phyloP scores from a whole-genome alignment of 495 filamentous ascomycete genomes.

The Podospora pseudocomata region DNA sequence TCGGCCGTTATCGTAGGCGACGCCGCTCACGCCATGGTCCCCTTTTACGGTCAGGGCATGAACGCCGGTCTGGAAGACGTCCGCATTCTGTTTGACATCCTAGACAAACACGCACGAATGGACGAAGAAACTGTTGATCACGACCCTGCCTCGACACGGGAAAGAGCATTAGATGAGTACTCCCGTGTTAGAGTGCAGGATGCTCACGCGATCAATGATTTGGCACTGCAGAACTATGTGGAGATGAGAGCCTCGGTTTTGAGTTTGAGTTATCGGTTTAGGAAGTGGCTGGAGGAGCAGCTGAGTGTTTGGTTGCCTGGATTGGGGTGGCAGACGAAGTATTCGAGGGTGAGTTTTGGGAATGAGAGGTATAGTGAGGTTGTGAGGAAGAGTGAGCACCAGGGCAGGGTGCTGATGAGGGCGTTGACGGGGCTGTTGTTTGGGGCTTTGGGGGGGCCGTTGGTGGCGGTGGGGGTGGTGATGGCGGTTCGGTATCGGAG shows the following conservation, averaged over 20 bases:
- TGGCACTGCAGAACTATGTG: slow-evolving; percentile 85
- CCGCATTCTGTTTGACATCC: slow-evolving; percentile 68
- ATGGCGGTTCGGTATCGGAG: slow-evolving; percentile 20
- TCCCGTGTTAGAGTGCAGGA: slow-evolving; percentile 67
- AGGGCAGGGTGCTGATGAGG: slow-evolving; percentile 58
- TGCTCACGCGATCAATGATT: slow-evolving; percentile 84
- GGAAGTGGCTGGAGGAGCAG: slow-evolving; percentile 85
- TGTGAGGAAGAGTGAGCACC: slow-evolving; percentile 58
- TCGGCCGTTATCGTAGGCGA: slow-evolving; percentile 88
- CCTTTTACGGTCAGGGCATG: slow-evolving; percentile 89
- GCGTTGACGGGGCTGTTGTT: slow-evolving; percentile 22
- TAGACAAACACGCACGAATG: slow-evolving; percentile 57
- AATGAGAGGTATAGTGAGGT: slow-evolving; percentile 90
- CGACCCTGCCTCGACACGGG: slow-evolving; percentile 39
- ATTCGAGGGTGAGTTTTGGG: slow-evolving; percentile 86
- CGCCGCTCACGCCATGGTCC: slow-evolving; percentile 95
- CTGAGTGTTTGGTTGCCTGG: slow-evolving; percentile 69
- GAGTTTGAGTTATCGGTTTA: slow-evolving; percentile 65
- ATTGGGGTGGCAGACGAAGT: slow-evolving; percentile 86
- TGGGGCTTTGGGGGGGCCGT: slow-evolving; percentile 32
- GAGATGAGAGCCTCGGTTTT: slow-evolving; percentile 88
- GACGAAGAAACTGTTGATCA: slow-evolving; percentile 28
- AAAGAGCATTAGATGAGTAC: slow-evolving; percentile 68
- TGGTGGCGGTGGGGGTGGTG: slow-evolving; percentile 22
- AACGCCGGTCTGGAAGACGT: slow-evolving; percentile 86